Base-by-base conservation (phyloP, 1,139 yeast genomes). In the Blastobotrys capitulatus region DNA sequence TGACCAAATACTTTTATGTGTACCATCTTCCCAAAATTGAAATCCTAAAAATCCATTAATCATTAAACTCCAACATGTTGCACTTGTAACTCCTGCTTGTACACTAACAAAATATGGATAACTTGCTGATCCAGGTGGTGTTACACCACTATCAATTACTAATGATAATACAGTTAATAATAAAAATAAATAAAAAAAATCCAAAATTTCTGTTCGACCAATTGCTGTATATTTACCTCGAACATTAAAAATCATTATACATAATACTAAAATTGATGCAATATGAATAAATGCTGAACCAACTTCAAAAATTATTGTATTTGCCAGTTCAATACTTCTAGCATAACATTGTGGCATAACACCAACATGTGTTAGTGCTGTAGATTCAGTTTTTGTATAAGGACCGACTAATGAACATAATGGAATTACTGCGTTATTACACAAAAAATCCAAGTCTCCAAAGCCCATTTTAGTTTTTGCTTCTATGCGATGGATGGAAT, bases 21-120 rank as follows among this genome's bases (percentile, higher is more conserved):
- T 83, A 8, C 97, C 97, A 66, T 92, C 97, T 68, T 89, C 97
- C 94, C 96, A 90, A 47, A 88, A 70, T 65, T 89, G 94, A 67
- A 87, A 88, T 38, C 92, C 89, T 26, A 89, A 67, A 8, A 92
- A 63, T 6, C 97, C 97, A 57, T 85, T 83, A 52, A 80, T 73
- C 62, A 86, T 69, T 51, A 90, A 68, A 43, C 85, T 69, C 71
- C 83, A 74, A 61, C 94, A 85, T 34, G 82, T 75, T 0, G 88
- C 83, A 19, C 89, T 80, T 0, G 85, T 77, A 18, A 86, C 59
- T 0, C 94, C 96, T 15, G 84, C 65, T 66, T 90, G 97, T 2
- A 82, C 74, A 13, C 94, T 79, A 10, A 87, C 97, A 66, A 89
- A 84, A 66, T 86, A 89, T 0, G 89, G 85, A 64, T 81, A 90